A percentile compares a stretch with the other conserved stretches of the same genome.
Evolutionary conservation across 345 rosid species (phyloP).

Genomic region (Dimocarpus longan): DNA sequence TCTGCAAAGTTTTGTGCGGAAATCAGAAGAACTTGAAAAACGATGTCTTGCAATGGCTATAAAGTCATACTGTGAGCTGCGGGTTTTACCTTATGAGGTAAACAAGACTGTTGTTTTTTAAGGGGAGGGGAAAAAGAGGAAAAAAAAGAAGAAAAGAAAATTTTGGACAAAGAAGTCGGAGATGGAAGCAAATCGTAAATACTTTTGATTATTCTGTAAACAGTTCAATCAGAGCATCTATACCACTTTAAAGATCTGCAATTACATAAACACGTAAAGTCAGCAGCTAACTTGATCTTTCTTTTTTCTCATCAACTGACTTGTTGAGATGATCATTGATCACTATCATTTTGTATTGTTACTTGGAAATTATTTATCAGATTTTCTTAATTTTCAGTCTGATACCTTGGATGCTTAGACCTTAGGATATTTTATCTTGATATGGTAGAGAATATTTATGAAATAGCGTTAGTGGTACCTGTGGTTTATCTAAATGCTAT

Average conservation of each 20-base stretch:
- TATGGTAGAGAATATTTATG: neutral
- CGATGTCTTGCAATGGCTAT: slow-evolving; percentile 83
- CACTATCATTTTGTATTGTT: neutral
- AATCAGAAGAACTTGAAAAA: slow-evolving; percentile 93
- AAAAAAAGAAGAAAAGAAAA: neutral
- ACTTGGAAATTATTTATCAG: neutral
- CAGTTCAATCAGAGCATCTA: neutral
- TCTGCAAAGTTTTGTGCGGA: slow-evolving; percentile 72
- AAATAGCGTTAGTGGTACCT: neutral
- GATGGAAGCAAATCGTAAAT: neutral
- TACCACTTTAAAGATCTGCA: neutral
- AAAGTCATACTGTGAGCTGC: slow-evolving; percentile 81
- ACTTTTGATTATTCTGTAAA: neutral
- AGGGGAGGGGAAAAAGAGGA: neutral
- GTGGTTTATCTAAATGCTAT: neutral
- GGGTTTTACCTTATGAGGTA: slow-evolving; percentile 71
- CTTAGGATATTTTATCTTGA: neutral
- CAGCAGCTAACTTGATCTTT: neutral
- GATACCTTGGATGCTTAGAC: neutral
- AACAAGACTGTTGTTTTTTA: slow-evolving; percentile 82
- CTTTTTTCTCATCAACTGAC: neutral
- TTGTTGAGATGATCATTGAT: neutral
- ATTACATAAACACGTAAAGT: neutral
- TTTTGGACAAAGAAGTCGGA: slow-evolving; percentile 12
- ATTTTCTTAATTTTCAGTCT: neutral